These are phyloP conservation scores for Triticum timopheevii DNA, from an alignment of 176 grass and related monocot genomes.

Conservation along the genomic window DNA sequence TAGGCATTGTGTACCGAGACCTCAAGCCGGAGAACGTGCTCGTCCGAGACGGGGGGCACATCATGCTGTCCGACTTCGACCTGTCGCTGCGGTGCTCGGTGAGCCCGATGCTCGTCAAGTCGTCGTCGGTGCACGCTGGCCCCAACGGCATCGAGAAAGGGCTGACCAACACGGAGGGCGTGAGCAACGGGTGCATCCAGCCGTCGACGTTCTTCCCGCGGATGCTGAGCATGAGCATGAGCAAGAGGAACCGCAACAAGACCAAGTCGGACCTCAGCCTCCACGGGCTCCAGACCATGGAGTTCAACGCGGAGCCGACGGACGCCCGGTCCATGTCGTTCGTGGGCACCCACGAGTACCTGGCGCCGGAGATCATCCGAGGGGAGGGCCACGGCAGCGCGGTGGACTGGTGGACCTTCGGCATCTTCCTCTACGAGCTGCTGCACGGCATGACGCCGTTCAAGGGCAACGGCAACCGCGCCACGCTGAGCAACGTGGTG, in stretches of 20 bases:
- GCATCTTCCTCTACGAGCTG: constrained; percentile 69
- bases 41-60: constrained; percentile 56
- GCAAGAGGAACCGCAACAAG: constrained; percentile 55
- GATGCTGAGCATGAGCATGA: constrained; percentile 39
- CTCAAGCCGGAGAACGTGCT: constrained; percentile 67
- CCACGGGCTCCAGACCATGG: constrained; percentile 26
- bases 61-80: constrained; percentile 75
- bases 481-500: constrained; percentile 59
- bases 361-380: constrained; percentile 60
- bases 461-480: constrained; percentile 57
- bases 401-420: constrained; percentile 79
- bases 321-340: constrained; percentile 62
- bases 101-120: constrained; percentile 57
- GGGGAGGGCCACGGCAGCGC: constrained; percentile 59
- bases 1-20: constrained; percentile 59
- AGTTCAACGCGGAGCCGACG: constrained; percentile 77
- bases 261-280: constrained; percentile 61
- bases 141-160: constrained; percentile 40
- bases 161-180: constrained; percentile 8
- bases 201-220: constrained; percentile 46
- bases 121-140: constrained; percentile 39
- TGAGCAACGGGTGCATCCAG: constrained; percentile 55
- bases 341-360: constrained; percentile 72
- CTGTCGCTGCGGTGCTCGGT: constrained; percentile 60
- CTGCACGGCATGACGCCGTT: constrained; percentile 65